Percentiles rank a stretch among this genome's conserved stretches.
Evolutionary conservation across 192 early-diverging fungal genomes (phyloP).

Genomic region (Pecoramyces ruminantium): DNA sequence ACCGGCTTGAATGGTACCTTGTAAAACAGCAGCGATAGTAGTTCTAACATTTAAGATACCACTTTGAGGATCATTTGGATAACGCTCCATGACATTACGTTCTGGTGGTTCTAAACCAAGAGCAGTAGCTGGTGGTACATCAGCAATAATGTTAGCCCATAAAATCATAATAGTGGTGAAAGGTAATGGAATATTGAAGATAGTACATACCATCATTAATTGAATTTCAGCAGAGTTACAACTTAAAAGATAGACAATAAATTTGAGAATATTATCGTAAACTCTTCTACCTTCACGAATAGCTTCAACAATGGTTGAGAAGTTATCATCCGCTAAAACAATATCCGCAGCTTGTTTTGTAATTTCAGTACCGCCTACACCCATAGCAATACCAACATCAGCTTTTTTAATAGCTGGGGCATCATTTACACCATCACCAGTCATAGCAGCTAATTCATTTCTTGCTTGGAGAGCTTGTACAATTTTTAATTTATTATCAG

Average conservation of each 20-base stretch:
- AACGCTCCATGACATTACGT: conserved; percentile 63
- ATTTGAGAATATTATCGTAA: conserved; percentile 96
- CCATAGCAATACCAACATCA: conserved; percentile 95
- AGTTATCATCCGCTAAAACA: conserved; percentile 87
- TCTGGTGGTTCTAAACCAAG: conserved; percentile 81
- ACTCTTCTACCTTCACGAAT: conserved; percentile 85
- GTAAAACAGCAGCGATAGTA: conserved; percentile 43
- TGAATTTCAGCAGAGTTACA: conserved; percentile 95
- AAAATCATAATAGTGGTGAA: conserved; percentile 89
- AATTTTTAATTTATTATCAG: conserved; percentile 94
- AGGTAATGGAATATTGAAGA: conserved; percentile 61
- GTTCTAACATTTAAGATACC: conserved; percentile 55
- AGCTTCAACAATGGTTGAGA: conserved; percentile 85
- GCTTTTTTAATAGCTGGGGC: conserved; percentile 91
- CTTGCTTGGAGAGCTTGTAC: conserved; percentile 73
- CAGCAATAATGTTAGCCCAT: conserved; percentile 95
- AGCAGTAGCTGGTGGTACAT: conserved; percentile 88
- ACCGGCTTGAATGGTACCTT: conserved; percentile 50
- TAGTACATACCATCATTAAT: conserved; percentile 38
- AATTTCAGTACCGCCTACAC: conserved; percentile 85
- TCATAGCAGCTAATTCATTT: conserved; percentile 57
- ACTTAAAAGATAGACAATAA: conserved; percentile 81
- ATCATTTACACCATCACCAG: conserved; percentile 94
- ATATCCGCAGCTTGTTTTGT: conserved; percentile 98
- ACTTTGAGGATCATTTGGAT: conserved; percentile 54